Conservation (phyloP, 2,329 filamentous ascomycete genomes). For the Neofusicoccum sp. region DNA sequence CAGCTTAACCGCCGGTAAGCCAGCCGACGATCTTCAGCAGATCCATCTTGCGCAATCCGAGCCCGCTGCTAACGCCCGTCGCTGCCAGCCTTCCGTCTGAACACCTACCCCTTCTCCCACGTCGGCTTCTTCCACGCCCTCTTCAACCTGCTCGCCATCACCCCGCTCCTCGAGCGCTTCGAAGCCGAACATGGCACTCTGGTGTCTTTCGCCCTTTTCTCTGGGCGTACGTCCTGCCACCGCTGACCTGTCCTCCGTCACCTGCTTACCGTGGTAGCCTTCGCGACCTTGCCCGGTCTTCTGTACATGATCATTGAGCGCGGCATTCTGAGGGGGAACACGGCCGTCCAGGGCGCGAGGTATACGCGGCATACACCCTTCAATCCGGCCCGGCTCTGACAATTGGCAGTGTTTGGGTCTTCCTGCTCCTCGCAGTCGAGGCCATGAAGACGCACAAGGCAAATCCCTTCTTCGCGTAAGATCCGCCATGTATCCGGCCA, state of each 20-base stretch:
- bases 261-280: slow-evolving; percentile 37
- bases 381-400: slow-evolving; percentile 3
- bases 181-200: slow-evolving; percentile 91
- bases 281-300: slow-evolving; percentile 69
- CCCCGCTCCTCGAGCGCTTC: slow-evolving; percentile 90
- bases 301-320: slow-evolving; percentile 80
- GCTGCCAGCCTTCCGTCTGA: slow-evolving; percentile 79
- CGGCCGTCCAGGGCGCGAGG: slow-evolving; percentile 80
- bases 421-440: slow-evolving; percentile 82
- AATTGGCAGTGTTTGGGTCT: slow-evolving; percentile 78
- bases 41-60: slow-evolving; percentile 6
- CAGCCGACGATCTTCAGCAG: background rate
- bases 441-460: slow-evolving; percentile 81
- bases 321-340: slow-evolving; percentile 70
- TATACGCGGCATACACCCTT: slow-evolving; percentile 43
- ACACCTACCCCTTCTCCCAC: slow-evolving; percentile 90
- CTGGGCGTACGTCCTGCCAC: slow-evolving; percentile 71
- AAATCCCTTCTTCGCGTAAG: slow-evolving; percentile 73
- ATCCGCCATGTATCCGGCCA: slow-evolving; percentile 36
- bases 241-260: background rate
- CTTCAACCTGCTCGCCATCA: slow-evolving; percentile 77
- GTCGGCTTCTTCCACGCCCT: slow-evolving; percentile 76
- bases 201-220: slow-evolving; percentile 82
- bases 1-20: slow-evolving; percentile 69
- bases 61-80: background rate